These are phyloP conservation scores for Fusarium incarnatum DNA, from an alignment of 2,329 filamentous ascomycete species.

Conservation along the genomic window DNA sequence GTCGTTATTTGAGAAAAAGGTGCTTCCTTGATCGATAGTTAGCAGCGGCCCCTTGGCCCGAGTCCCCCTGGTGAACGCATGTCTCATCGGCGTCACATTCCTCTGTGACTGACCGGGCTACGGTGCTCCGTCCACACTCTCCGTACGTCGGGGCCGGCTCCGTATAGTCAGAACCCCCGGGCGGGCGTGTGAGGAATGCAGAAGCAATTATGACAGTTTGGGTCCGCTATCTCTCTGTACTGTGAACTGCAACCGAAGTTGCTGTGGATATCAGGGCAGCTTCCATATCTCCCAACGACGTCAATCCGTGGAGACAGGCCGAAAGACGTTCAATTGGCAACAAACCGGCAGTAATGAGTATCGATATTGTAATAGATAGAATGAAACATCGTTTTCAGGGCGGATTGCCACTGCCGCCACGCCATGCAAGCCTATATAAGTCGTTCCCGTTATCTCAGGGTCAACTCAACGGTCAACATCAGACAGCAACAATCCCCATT, in stretches of 20 bases:
- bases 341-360: slow-evolving; percentile 20
- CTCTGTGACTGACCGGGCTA: slow-evolving; percentile 17
- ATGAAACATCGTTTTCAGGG: slow-evolving; percentile 33
- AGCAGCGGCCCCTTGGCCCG: slow-evolving; percentile 20
- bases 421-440: slow-evolving; percentile 39
- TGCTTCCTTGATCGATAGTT: slow-evolving; percentile 23
- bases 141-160: slow-evolving; percentile 38
- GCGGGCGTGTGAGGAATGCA: slow-evolving; percentile 42
- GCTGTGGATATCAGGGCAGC: slow-evolving; percentile 37
- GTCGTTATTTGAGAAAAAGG: slow-evolving; percentile 15
- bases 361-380: slow-evolving; percentile 17
- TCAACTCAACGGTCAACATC: slow-evolving; percentile 32
- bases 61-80: slow-evolving; percentile 15
- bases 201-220: slow-evolving; percentile 29
- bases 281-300: slow-evolving; percentile 28
- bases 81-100: slow-evolving; percentile 44
- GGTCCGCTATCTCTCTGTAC: slow-evolving; percentile 14
- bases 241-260: slow-evolving; percentile 26
- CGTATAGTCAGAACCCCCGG: slow-evolving; percentile 28
- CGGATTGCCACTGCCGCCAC: slow-evolving; percentile 25
- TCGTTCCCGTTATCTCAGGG: slow-evolving; percentile 33
- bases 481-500: slow-evolving; percentile 33
- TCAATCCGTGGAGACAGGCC: slow-evolving; percentile 22
- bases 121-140: slow-evolving; percentile 42
- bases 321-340: slow-evolving; percentile 16